phyloP scores from a whole-genome alignment of 2,329 filamentous ascomycete genomes.

The Hypoxylon sp. region DNA sequence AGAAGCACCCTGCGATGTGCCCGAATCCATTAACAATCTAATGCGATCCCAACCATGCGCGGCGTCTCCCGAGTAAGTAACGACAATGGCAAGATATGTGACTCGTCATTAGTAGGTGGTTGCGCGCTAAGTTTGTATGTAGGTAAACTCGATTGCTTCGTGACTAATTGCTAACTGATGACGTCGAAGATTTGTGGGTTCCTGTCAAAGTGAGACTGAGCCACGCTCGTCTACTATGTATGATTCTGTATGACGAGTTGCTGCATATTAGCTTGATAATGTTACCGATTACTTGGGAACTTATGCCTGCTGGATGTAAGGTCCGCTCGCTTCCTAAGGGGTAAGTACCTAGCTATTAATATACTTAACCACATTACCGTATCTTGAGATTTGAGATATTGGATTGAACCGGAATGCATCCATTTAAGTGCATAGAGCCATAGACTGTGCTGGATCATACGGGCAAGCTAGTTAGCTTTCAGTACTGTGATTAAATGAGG shows the following conservation, averaged over 20 bases:
- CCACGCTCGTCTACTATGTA: slow-evolving; percentile 16
- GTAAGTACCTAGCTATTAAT: background rate
- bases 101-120: background rate
- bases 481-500: too few relatives aligned
- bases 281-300: background rate
- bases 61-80: background rate
- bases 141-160: slow-evolving; percentile 3
- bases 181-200: slow-evolving; percentile 42
- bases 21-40: slow-evolving; percentile 4
- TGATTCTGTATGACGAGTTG: too few relatives aligned
- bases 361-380: background rate
- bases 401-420: too few relatives aligned
- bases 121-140: background rate
- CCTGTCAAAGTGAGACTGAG: slow-evolving; percentile 3
- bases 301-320: background rate
- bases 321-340: background rate
- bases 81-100: slow-evolving; percentile 15
- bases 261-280: background rate
- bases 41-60: background rate
- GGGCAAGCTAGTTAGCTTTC: too few relatives aligned
- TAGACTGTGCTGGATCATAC: too few relatives aligned
- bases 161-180: slow-evolving; percentile 17
- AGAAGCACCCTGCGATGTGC: background rate
- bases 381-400: background rate
- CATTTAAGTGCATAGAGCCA: too few relatives aligned